Percentiles rank a stretch among this genome's conserved stretches.
Evolutionary conservation across 78 protist genomes (phyloP).

Genomic region (Pigoraptor vietnamica): DNA sequence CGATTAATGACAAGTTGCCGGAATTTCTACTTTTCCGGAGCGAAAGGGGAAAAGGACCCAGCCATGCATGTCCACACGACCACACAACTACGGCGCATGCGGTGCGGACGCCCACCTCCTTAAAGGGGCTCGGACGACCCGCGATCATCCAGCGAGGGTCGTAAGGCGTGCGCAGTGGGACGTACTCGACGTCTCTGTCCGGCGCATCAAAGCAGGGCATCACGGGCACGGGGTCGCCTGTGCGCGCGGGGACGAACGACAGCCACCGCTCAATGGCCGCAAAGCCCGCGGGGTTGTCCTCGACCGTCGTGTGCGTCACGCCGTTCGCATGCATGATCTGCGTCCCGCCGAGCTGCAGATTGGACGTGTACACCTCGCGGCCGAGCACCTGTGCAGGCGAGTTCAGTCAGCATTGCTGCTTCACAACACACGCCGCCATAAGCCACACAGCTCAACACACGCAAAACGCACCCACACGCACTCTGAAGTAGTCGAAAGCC

Average conservation of each 20-base stretch:
- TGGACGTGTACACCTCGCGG: conserved; percentile 82
- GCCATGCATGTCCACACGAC: neutral
- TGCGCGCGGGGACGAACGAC: conserved; percentile 67
- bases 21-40: too few species aligned
- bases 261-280: conserved; percentile 74
- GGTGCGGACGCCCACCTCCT: neutral
- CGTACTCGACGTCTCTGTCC: conserved; percentile 59
- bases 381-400: too few species aligned
- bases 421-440: too few species aligned
- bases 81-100: neutral
- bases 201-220: conserved; percentile 56
- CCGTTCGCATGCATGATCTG: conserved; percentile 96
- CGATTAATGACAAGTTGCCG: too few species aligned
- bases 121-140: conserved; percentile 33
- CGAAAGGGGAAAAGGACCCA: neutral
- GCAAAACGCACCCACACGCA: too few species aligned
- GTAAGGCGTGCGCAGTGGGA: conserved; percentile 65
- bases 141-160: conserved; percentile 82
- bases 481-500: too few species aligned
- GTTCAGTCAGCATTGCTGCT: too few species aligned
- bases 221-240: conserved; percentile 31
- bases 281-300: conserved; percentile 79
- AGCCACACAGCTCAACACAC: too few species aligned
- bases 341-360: conserved; percentile 93
- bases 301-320: conserved; percentile 75